Conservation (phyloP, 345 rosid species). For the Brassica nigra region DNA sequence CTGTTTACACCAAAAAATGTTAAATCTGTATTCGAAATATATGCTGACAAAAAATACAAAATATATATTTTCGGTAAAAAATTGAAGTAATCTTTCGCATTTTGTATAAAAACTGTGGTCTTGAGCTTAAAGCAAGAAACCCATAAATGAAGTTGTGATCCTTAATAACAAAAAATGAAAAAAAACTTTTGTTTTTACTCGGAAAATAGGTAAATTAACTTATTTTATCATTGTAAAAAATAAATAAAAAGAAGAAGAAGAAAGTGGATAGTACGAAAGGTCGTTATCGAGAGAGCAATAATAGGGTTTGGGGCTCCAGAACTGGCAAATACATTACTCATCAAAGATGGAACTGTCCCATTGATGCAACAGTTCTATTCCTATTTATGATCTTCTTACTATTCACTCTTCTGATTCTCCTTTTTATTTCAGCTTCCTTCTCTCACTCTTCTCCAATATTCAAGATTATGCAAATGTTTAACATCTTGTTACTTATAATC, state of each 20-base stretch:
- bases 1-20: too few species aligned
- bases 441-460: constrained; percentile 17
- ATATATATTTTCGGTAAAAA: too few species aligned
- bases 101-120: not conserved
- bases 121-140: constrained; percentile 9
- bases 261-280: constrained; percentile 39
- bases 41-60: too few species aligned
- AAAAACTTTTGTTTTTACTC: not conserved
- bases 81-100: too few species aligned
- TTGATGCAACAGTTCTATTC: constrained; percentile 38
- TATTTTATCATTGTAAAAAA: not conserved
- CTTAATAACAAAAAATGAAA: not conserved
- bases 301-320: constrained; percentile 43
- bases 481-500: not conserved
- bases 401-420: constrained; percentile 25
- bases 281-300: constrained; percentile 41
- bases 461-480: not conserved
- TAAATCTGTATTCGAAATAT: too few species aligned
- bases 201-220: not conserved
- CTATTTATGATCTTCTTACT: constrained; percentile 42
- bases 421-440: not conserved
- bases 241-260: not conserved
- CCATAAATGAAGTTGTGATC: not conserved
- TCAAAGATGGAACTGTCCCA: constrained; percentile 42
- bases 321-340: constrained; percentile 39